Conservation (phyloP, 208 protist genomes). For the Crithidia mellificae region DNA sequence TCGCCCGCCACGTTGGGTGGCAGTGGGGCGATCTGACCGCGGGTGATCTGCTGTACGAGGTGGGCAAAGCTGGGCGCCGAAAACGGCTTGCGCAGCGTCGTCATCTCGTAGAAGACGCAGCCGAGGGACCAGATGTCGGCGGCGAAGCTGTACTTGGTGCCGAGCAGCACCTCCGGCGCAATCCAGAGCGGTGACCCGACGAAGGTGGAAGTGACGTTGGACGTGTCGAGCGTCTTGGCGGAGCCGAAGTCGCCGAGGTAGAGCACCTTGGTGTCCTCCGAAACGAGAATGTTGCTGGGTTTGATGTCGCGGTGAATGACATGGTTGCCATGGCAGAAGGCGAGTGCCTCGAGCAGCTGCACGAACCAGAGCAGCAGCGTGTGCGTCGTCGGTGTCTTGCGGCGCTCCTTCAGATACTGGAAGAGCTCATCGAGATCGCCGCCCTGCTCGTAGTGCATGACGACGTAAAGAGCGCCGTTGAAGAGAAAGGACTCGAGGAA, state of each 20-base stretch:
- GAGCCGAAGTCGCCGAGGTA: conserved; percentile 91
- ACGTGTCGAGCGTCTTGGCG: conserved; percentile 67
- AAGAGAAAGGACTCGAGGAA: conserved; percentile 78
- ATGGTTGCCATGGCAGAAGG: conserved; percentile 76
- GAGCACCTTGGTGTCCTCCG: conserved; percentile 33
- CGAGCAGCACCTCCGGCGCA: conserved; percentile 90
- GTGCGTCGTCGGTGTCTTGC: conserved; percentile 51
- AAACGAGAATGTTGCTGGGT: conserved; percentile 84
- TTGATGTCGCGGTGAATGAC: conserved; percentile 93
- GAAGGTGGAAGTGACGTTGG: conserved; percentile 74
- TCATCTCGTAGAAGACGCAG: conserved; percentile 87
- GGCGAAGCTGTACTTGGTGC: conserved; percentile 89
- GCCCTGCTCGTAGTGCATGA: conserved; percentile 79
- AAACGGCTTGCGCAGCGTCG: conserved; percentile 74
- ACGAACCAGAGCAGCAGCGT: conserved; percentile 71
- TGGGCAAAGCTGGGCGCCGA: conserved; percentile 64
- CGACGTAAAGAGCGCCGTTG: conserved; percentile 75
- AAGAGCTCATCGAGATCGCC: conserved; percentile 83
- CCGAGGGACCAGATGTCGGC: conserved; percentile 94
- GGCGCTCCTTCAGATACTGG: conserved; percentile 31
- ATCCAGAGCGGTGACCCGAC: conserved; percentile 93
- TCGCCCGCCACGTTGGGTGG: conserved; percentile 42
- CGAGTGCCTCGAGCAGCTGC: conserved; percentile 77
- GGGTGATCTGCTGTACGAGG: conserved; percentile 81
- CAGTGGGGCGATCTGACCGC: conserved; percentile 59